Conservation (phyloP, 139 green algal species). For the Haematococcus lacustris region DNA sequence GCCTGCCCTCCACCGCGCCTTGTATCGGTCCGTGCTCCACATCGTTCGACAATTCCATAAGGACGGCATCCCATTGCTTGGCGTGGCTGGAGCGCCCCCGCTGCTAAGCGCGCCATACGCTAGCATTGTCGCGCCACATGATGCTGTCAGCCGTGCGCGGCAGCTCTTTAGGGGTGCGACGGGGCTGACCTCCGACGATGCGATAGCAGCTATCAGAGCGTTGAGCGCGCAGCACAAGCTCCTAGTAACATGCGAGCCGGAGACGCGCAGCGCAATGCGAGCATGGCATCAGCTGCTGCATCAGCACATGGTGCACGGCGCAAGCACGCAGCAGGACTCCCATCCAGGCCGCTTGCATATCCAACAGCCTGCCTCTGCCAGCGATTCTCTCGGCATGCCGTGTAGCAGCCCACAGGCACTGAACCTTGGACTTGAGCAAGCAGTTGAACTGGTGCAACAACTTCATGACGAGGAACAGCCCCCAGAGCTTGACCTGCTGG, state of each 20-base stretch:
- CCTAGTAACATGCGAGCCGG: not conserved
- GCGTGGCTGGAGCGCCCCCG: not conserved
- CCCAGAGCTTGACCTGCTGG: too few relatives aligned
- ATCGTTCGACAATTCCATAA: not conserved
- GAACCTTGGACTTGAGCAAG: not conserved
- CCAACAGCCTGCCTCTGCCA: too few relatives aligned
- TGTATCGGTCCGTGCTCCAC: not conserved
- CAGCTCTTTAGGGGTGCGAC: too few relatives aligned
- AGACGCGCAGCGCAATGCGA: not conserved
- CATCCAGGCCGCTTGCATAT: not conserved
- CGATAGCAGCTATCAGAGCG: not conserved
- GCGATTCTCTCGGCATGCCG: too few relatives aligned
- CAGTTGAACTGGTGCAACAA: not conserved
- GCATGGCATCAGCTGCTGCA: not conserved
- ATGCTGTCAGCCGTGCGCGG: not conserved
- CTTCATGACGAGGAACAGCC: too few relatives aligned
- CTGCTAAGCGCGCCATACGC: not conserved
- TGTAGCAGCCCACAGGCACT: not conserved
- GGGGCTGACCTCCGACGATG: not conserved
- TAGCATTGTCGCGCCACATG: not conserved
- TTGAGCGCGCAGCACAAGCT: not conserved
- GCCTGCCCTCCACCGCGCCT: too few relatives aligned
- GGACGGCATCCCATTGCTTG: not conserved
- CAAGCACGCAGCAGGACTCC: not conserved
- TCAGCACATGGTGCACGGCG: not conserved